These are phyloP conservation scores for Sicyos baderoa DNA, from an alignment of 306 rosid species.

Conservation along the genomic window DNA sequence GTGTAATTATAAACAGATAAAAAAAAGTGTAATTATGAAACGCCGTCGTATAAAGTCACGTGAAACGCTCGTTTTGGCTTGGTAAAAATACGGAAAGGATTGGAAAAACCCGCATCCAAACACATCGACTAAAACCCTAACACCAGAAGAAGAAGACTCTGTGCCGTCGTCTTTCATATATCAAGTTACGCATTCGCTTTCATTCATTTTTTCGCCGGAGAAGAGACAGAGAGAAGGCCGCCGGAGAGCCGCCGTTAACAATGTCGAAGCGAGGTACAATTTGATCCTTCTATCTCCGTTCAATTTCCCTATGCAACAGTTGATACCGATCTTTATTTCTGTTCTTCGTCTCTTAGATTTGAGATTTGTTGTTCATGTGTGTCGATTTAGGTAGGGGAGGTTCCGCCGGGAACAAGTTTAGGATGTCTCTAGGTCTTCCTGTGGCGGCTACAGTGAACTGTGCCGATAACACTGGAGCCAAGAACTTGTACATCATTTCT, in stretches of 20 bases:
- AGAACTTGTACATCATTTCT: constrained; percentile 80
- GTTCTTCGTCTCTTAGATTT: neutral
- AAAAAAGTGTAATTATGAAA: no score
- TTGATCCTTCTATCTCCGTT: neutral
- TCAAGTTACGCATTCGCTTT: neutral
- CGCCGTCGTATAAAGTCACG: no score
- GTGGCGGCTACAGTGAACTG: constrained; percentile 96
- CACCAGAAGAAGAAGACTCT: neutral
- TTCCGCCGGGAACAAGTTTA: constrained; percentile 82
- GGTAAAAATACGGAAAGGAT: no score
- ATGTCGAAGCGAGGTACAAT: constrained; percentile 56
- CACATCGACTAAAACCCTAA: constrained; percentile 7
- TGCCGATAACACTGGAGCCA: constrained; percentile 84
- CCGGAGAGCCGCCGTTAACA: constrained; percentile 18
- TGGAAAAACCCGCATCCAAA: no score
- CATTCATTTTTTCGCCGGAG: no score
- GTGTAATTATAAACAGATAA: no score
- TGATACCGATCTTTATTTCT: neutral
- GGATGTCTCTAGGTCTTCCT: constrained; percentile 92
- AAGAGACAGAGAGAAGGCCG: no score
- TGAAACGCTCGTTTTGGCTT: no score
- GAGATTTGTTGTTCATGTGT: neutral
- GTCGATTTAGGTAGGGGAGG: constrained; percentile 62
- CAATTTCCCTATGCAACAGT: neutral
- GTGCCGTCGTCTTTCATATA: constrained; percentile 8